These are phyloP conservation scores for Flaveria floridana DNA, from an alignment of 140 eudicot genomes.

Conservation along the genomic window DNA sequence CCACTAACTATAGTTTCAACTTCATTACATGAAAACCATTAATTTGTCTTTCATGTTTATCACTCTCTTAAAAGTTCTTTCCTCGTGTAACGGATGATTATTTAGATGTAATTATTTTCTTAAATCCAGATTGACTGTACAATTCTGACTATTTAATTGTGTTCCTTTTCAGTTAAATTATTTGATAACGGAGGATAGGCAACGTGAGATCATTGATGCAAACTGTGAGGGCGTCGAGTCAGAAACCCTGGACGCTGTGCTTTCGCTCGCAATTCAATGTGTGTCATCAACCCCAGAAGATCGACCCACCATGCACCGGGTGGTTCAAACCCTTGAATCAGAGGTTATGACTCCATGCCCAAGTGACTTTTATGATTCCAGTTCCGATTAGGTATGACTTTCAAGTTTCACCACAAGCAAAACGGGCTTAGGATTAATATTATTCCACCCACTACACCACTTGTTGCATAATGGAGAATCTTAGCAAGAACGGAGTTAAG, in stretches of 20 bases:
- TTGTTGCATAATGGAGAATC: conserved; percentile 27
- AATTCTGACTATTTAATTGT: background rate
- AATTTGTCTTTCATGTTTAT: background rate
- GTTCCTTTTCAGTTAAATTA: conserved; percentile 58
- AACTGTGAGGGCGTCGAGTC: conserved; percentile 76
- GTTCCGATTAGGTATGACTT: conserved; percentile 52
- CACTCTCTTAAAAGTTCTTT: background rate
- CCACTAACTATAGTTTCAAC: background rate
- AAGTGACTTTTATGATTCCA: conserved; percentile 90
- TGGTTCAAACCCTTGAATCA: conserved; percentile 85
- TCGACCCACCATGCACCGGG: conserved; percentile 95
- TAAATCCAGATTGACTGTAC: background rate
- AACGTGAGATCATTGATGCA: conserved; percentile 79
- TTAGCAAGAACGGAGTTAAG: conserved; percentile 28
- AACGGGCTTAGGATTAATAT: conserved; percentile 28
- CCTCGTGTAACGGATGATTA: background rate
- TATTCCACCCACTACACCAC: conserved; percentile 22
- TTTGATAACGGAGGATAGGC: conserved; percentile 72
- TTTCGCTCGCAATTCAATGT: conserved; percentile 77
- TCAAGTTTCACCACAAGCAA: conserved; percentile 21
- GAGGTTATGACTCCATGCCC: conserved; percentile 98
- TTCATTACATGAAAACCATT: background rate
- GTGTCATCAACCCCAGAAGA: conserved; percentile 89
- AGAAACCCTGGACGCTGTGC: conserved; percentile 77
- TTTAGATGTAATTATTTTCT: background rate